These are phyloP conservation scores for Ceratocystis lukuohia DNA, from an alignment of 2,329 filamentous ascomycete species.

Conservation along the genomic window DNA sequence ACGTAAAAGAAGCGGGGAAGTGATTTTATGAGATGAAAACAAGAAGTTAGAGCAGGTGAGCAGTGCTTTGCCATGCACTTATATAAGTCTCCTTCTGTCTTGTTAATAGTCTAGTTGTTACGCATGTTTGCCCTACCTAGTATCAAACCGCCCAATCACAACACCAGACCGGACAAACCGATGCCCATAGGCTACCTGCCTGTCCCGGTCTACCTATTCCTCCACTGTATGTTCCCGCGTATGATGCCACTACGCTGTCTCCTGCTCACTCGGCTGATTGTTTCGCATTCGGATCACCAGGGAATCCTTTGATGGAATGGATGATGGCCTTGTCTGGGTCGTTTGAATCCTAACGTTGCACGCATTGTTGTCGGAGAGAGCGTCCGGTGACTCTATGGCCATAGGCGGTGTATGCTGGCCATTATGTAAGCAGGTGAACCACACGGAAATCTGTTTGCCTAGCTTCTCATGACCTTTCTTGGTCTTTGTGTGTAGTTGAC, in stretches of 20 bases:
- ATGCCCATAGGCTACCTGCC: background rate
- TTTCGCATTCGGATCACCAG: background rate
- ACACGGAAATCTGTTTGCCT: background rate
- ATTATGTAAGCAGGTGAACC: background rate
- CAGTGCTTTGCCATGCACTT: background rate
- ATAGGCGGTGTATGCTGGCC: background rate
- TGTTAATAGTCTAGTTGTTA: background rate
- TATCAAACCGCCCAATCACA: background rate
- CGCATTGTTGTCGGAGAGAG: background rate
- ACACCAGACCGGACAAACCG: background rate
- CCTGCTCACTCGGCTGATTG: background rate
- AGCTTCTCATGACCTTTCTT: background rate
- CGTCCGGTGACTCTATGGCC: background rate
- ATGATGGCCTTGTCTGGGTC: background rate
- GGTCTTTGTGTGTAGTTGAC: background rate
- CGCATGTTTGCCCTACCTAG: background rate
- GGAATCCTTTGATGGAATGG: background rate
- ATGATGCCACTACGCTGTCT: background rate
- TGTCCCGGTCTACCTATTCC: background rate
- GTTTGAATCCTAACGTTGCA: background rate
- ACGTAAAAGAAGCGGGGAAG: too few species aligned
- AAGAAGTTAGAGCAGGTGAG: background rate
- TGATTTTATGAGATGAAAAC: background rate
- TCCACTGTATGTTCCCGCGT: background rate
- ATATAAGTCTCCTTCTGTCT: background rate